Percentiles rank a stretch among this genome's conserved stretches.
phyloP scores from a whole-genome alignment of 2,329 filamentous ascomycete species.

The Blastomyces gilchristii region DNA sequence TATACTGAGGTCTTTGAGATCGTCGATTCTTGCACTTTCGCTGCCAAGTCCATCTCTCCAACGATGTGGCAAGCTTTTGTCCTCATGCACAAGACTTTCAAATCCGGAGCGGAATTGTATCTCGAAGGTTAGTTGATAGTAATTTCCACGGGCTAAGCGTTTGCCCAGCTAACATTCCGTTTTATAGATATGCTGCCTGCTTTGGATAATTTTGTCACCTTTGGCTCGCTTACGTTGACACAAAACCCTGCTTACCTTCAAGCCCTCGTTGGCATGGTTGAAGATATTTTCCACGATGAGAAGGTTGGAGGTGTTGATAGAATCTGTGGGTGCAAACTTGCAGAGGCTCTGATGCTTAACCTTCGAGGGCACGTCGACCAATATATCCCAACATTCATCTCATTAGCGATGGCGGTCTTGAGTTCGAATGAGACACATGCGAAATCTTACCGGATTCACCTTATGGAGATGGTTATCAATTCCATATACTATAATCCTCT shows the following conservation, averaged over 20 bases:
- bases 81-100: conserved; percentile 92
- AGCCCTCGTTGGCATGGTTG: conserved; percentile 86
- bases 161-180: conserved; percentile 14
- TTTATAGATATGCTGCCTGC: conserved; percentile 81
- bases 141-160: neutral
- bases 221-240: conserved; percentile 67
- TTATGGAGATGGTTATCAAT: conserved; percentile 99
- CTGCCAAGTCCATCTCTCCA: conserved; percentile 85
- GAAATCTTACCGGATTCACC: conserved; percentile 86
- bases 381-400: conserved; percentile 79
- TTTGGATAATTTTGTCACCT: conserved; percentile 94
- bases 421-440: conserved; percentile 67
- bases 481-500: conserved; percentile 93
- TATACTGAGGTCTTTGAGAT: conserved; percentile 99
- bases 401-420: conserved; percentile 76
- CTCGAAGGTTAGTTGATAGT: conserved; percentile 50
- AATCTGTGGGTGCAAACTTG: conserved; percentile 94
- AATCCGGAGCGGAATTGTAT: conserved; percentile 91
- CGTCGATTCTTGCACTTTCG: conserved; percentile 97
- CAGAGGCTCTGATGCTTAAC: conserved; percentile 94
- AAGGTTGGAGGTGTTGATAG: conserved; percentile 90
- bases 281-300: conserved; percentile 84
- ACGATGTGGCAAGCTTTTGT: conserved; percentile 99
- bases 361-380: conserved; percentile 79
- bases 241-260: conserved; percentile 79